Evolutionary conservation across 768 basidiomycete species (phyloP).

Genomic region (Lactarius indigo): DNA sequence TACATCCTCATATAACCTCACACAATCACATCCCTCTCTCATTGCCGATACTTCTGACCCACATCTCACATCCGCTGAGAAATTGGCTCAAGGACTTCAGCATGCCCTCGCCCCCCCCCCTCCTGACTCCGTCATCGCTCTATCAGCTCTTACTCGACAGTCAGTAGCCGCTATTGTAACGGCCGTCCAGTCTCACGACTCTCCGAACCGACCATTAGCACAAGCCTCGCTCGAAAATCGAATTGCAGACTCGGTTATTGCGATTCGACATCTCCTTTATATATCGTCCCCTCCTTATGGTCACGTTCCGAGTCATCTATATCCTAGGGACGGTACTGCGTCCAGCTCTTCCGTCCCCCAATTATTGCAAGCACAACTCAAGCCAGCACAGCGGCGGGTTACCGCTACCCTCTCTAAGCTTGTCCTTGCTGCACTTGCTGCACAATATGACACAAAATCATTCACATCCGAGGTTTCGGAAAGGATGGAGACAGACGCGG

Average conservation of each 20-base stretch:
- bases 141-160: conserved; percentile 54
- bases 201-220: conserved; percentile 49
- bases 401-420: conserved; percentile 87
- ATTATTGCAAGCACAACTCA: conserved; percentile 51
- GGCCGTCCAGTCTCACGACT: conserved; percentile 48
- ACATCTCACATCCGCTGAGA: conserved; percentile 63
- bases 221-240: conserved; percentile 58
- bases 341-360: conserved; percentile 32
- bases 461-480: conserved; percentile 58
- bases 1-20: background rate
- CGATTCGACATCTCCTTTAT: conserved; percentile 78
- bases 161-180: conserved; percentile 63
- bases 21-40: background rate
- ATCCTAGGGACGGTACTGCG: conserved; percentile 12
- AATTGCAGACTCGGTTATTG: conserved; percentile 58
- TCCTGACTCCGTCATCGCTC: conserved; percentile 55
- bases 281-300: conserved; percentile 55
- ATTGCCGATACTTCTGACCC: conserved; percentile 24
- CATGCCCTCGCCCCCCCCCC: conserved; percentile 53
- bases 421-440: conserved; percentile 86
- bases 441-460: conserved; percentile 73
- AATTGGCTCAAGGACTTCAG: conserved; percentile 63
- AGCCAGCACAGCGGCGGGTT: conserved; percentile 79
- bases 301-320: conserved; percentile 47
- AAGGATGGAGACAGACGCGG: conserved; percentile 72